A percentile compares a stretch with the other conserved stretches of the same genome.
phyloP scores from a whole-genome alignment of 1,284 basidiomycete species.

The Moniliophthora roreri region DNA sequence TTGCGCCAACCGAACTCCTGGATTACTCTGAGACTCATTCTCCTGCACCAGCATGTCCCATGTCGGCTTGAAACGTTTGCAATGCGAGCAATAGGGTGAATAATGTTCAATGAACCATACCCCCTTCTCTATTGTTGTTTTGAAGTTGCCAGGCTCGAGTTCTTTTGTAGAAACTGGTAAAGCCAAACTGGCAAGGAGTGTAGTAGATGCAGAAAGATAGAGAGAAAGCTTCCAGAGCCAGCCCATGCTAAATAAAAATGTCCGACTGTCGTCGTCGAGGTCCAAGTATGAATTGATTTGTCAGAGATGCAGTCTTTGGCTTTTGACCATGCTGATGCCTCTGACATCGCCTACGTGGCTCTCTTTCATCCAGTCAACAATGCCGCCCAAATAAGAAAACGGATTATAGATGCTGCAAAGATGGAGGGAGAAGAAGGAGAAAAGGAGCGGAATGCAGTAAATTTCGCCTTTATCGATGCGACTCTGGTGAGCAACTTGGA shows the following conservation, averaged over 20 bases:
- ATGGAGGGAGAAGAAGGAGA: constrained; percentile 62
- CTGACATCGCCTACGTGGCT: constrained; percentile 25
- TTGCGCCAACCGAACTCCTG: constrained; percentile 76
- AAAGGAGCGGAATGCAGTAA: constrained; percentile 68
- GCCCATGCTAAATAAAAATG: too few relatives aligned
- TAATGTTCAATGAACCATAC: constrained; percentile 82
- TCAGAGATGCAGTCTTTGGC: constrained; percentile 13
- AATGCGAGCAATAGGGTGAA: constrained; percentile 83
- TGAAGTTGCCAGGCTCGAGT: constrained; percentile 70
- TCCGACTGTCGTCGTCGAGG: constrained; percentile 5
- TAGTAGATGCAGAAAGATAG: constrained; percentile 7
- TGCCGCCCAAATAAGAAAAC: constrained; percentile 54
- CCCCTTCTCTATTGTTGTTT: constrained; percentile 53
- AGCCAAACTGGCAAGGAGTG: constrained; percentile 8
- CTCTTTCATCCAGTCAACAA: constrained; percentile 51
- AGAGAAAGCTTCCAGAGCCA: constrained; percentile 17
- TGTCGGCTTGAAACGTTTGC: constrained; percentile 75
- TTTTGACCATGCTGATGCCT: constrained; percentile 61
- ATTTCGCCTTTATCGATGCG: constrained; percentile 90
- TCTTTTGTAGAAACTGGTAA: constrained; percentile 10
- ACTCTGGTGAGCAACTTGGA: constrained; percentile 50
- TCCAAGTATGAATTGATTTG: not conserved
- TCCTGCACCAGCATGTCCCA: constrained; percentile 76
- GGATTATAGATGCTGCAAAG: constrained; percentile 70
- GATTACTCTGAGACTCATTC: constrained; percentile 41